Base-by-base conservation (phyloP, 768 basidiomycete genomes). In the Lyophyllum semitale region DNA sequence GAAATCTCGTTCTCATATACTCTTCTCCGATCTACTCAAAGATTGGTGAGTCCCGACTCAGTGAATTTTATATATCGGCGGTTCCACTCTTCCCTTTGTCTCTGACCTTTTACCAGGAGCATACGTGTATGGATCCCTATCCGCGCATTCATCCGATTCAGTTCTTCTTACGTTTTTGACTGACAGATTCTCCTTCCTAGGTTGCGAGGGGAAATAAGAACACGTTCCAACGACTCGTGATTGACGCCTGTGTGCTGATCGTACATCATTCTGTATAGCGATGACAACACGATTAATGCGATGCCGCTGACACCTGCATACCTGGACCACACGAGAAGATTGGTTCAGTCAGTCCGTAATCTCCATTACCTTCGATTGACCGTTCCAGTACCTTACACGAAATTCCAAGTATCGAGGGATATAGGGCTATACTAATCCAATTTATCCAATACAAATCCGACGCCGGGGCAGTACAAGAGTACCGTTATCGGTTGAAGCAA, bases 241-340 rank as follows among this genome's bases (percentile, higher is more conserved):
- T 45, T 7, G 55, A 60, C 40, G 55, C 53, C 3, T 57, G 59
- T 48, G 49, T 43, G 0, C 53, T 60, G 2, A 55, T 60, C n/a
- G 33, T 57, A 57, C 27, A 47, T 53, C 13, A 18, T 54, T 17
- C 23, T 47, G 1, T 23, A 25, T 17, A 43, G 29, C 3, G 29
- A 48, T 1, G 22, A 27, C 4, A 37, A 50, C 1, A 4, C 23
- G 43, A 11, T 6, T 18, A 20, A 23, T 8, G n/a, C 4, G 8
- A 4, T 18, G 18, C 7, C 43, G 11, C 40, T 35, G 18, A 51
- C 6, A 6, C 26, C 54, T 11, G 41, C 48, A n/a, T 41, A 47
- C 23, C 38, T 48, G 38, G 27, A 48, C 22, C 37, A 54, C n/a
- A 27, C 43, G 18, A 50, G 15, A 25, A 33, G 51, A 11, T 18